Conservation (phyloP, 148 eudicot species). For the Vaccinium vitisidaea region DNA sequence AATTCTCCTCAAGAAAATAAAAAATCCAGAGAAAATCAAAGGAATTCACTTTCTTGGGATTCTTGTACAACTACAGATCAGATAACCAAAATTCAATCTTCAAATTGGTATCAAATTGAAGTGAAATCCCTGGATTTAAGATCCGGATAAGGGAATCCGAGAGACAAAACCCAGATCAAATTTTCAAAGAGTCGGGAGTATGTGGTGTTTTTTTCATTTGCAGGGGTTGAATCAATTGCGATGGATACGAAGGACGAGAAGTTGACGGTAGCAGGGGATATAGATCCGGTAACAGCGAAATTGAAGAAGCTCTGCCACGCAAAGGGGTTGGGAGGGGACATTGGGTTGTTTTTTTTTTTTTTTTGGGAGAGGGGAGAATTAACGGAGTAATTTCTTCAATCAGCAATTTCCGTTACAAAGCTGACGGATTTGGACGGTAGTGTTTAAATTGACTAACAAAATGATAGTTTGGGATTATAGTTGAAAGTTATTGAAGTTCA, state of each 20-base stretch:
- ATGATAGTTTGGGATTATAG: too few relatives aligned
- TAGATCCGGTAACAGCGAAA: conserved; percentile 44
- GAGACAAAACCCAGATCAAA: conserved; percentile 13
- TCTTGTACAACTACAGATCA: not conserved
- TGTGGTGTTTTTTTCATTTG: not conserved
- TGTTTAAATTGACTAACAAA: too few relatives aligned
- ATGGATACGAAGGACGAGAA: conserved; percentile 55
- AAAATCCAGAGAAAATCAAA: not conserved
- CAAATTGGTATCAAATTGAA: too few relatives aligned
- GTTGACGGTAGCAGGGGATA: conserved; percentile 54
- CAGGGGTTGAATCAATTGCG: conserved; percentile 73
- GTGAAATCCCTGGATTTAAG: too few relatives aligned
- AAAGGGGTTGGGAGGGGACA: too few relatives aligned
- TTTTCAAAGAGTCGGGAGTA: not conserved
- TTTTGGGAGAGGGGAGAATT: too few relatives aligned
- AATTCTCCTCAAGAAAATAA: not conserved
- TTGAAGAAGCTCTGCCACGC: too few relatives aligned
- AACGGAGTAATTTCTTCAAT: too few relatives aligned
- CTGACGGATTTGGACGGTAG: too few relatives aligned
- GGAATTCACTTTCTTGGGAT: not conserved
- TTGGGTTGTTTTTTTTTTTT: too few relatives aligned
- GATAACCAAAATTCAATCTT: not conserved
- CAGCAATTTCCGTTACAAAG: too few relatives aligned
- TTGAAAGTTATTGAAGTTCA: too few relatives aligned
- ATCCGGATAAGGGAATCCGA: not conserved